Evolutionary conservation across 805 yeast genomes (phyloP), one percentile per base, ranked within the genome.

Genomic region (Wickerhamomyces canadensis): DNA sequence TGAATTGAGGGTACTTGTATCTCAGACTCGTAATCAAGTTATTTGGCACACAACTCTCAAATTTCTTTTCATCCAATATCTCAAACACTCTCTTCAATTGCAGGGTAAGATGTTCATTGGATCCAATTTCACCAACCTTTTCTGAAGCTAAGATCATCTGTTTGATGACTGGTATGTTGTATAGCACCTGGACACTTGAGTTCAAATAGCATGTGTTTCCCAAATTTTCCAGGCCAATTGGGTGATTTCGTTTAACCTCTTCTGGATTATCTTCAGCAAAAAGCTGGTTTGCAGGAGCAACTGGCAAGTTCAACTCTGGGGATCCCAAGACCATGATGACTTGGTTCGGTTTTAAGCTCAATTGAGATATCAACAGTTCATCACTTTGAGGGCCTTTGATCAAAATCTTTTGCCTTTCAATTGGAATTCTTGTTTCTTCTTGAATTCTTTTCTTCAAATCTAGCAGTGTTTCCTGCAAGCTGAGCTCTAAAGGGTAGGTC

Each of bases 171-270:
- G 75, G 74, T 21, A 91, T 73, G 24, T 86, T 83, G 61, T 84
- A 86, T 50, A 91, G 79, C 42, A 84, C 87, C 57, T 93, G 98
- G 33, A 93, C 65, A 30, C 93, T 70, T 0, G 98, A 89, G 57
- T 93, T 93, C 58, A 93, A 65, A 54, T 89, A 89, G 61, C 98
- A 93, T 0, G 98, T 93, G 55, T 93, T 93, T 15, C 98, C 98
- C 58, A 89, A 83, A 57, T 93, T 93, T 61, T 83, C 85, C 50
- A 93, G 70, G 0, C 98, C 98, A 19, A 87, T 82, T 1, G 98
- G 98, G 48, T 63, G 43, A 60, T 58, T 21, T 58, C 62, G 36
- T 57, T 61, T 27, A 53, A 60, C 46, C 61, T 60, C 24, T 53
- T 60, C 24, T 52, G 63, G 23, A 40, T 49, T 41, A 67, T 67